Evolutionary conservation across 441 rosid species (phyloP), one percentile per base, ranked within the genome.

Genomic region (Erysimum pusillum): DNA sequence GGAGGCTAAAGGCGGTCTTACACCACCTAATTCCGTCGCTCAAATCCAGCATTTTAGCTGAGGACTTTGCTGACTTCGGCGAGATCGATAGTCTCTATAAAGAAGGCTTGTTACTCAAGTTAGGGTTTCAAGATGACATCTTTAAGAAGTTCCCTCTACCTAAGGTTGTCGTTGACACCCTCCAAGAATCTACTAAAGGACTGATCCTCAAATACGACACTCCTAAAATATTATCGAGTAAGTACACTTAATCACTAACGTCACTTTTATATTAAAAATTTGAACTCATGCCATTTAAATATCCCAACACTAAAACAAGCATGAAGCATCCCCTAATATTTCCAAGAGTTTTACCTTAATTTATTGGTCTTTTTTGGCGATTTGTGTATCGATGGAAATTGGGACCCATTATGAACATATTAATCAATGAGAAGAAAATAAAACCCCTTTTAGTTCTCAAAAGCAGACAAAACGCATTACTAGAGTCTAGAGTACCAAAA

Each of bases 21-120:
- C 98, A 96, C 69, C 87, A 83, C 85, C 78, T 93, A 46, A 58
- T 91, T 15, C 98, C 97, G 4, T 83, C 86, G 2, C 41, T 96
- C 10, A 90, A 89, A 80, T 90, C 99, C 28, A 90, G 85, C 77
- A 86, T 93, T 68, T 85, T 93, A 4, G 85, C 93, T 20, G 88
- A 52, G 1, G 96, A 91, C 52, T 81, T 96, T 18, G 80, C 79
- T 31, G 79, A 82, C 3, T 93, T 96, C 25, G 68, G 93, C 0
- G 99, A 96, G 63, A 87, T 96, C 1, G 97, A 91, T 76, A 82
- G 77, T 59, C 97, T 96, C 53, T 96, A 93, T 73, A 88, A 84
- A 75, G 94, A 96, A 84, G 99, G 98, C 36, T 78, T 96, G 25
- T 89, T 93, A 34, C 94, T 93, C 54, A 93, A 89, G 73, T 80